A percentile compares a stretch with the other conserved stretches of the same genome.
Evolutionary conservation across 1,139 yeast genomes (phyloP).

Genomic region (Magnusiomyces magnusii): DNA sequence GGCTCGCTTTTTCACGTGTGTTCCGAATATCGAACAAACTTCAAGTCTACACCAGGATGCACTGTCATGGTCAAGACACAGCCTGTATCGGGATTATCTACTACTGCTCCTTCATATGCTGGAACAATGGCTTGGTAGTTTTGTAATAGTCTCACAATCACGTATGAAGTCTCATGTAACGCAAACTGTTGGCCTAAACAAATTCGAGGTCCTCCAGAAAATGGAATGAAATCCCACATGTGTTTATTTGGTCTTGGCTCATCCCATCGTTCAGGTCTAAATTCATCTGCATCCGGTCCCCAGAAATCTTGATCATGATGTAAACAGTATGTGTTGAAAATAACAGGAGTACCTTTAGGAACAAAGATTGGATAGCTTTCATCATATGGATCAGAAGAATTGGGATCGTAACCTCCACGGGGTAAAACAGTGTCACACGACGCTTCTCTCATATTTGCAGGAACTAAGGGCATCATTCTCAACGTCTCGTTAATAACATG

Average conservation of each 20-base stretch:
- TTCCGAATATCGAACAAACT: not conserved
- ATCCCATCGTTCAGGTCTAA: slow-evolving; percentile 48
- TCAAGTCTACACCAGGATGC: not conserved
- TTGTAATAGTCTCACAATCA: slow-evolving; percentile 41
- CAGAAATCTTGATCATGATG: slow-evolving; percentile 41
- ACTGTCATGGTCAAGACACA: not conserved
- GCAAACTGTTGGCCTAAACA: slow-evolving; percentile 56
- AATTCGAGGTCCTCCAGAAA: slow-evolving; percentile 55
- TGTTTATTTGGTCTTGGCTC: slow-evolving; percentile 20
- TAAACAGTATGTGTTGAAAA: slow-evolving; percentile 39
- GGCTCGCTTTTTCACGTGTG: too few species aligned
- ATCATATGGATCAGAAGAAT: slow-evolving; percentile 24
- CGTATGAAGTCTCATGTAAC: slow-evolving; percentile 47
- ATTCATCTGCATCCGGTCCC: slow-evolving; percentile 44
- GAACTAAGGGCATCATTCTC: slow-evolving; percentile 27
- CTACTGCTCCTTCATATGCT: not conserved
- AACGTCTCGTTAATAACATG: slow-evolving; percentile 26
- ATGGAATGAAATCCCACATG: slow-evolving; percentile 34
- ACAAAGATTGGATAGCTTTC: slow-evolving; percentile 38
- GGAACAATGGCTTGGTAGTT: slow-evolving; percentile 18
- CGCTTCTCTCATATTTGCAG: slow-evolving; percentile 26
- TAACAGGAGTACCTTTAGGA: slow-evolving; percentile 43
- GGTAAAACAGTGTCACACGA: slow-evolving; percentile 38
- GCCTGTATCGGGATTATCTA: not conserved
- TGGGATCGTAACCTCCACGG: slow-evolving; percentile 39